A percentile compares a stretch with the other conserved stretches of the same genome.
These are phyloP conservation scores for Cairneyella variabilis DNA, from an alignment of 495 filamentous ascomycete genomes.

Conservation along the genomic window DNA sequence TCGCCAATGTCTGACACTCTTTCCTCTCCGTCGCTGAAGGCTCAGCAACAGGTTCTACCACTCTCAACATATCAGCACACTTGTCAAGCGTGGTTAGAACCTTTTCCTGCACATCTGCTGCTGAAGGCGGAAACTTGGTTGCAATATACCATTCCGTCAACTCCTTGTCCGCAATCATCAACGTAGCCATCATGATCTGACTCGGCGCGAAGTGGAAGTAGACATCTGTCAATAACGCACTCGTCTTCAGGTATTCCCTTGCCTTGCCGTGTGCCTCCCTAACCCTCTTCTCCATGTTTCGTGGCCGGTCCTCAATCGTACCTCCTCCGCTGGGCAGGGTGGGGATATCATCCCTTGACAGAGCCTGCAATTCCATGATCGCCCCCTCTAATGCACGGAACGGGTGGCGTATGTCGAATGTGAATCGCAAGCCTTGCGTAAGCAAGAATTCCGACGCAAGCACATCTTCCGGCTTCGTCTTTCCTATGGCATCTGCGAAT, in stretches of 20 bases:
- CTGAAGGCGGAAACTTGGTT: conserved; percentile 54
- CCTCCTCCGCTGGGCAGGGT: conserved; percentile 11
- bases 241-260: conserved; percentile 67
- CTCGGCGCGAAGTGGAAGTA: conserved; percentile 96
- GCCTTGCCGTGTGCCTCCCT: conserved; percentile 65
- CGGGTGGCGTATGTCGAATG: conserved; percentile 88
- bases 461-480: conserved; percentile 69
- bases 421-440: conserved; percentile 89
- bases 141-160: conserved; percentile 70
- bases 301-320: neutral
- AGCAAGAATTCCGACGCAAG: conserved; percentile 87
- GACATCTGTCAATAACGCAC: conserved; percentile 80
- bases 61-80: conserved; percentile 47
- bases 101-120: conserved; percentile 34
- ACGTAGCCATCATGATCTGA: conserved; percentile 84
- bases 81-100: conserved; percentile 42
- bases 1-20: conserved; percentile 51
- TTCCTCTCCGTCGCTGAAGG: conserved; percentile 28
- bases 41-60: conserved; percentile 11
- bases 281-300: conserved; percentile 45
- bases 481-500: conserved; percentile 53
- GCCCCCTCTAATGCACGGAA: conserved; percentile 82
- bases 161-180: conserved; percentile 69
- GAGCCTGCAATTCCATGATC: conserved; percentile 71
- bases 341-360: conserved; percentile 46